Conservation (phyloP, 2,329 filamentous ascomycete species). For the Pyrenochaeta sp. region DNA sequence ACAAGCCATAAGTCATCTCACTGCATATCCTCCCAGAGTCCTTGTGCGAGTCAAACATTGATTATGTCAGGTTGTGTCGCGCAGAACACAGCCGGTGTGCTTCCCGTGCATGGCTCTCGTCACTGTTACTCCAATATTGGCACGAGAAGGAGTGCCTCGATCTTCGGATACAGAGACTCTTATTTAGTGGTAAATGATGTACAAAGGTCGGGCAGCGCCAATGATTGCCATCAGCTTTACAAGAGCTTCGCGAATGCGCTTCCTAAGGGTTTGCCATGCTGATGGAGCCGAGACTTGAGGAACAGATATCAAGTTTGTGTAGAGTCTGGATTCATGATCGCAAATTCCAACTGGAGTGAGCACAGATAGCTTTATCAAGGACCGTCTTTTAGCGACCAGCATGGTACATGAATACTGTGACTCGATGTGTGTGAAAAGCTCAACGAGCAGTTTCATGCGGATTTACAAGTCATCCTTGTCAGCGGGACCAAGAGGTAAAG, state of each 20-base stretch:
- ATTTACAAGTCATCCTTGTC: too few relatives aligned
- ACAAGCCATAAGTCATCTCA: constrained; percentile 65
- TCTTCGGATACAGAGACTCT: constrained; percentile 63
- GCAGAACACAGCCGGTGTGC: constrained; percentile 63
- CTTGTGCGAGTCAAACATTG: constrained; percentile 49
- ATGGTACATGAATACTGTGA: neutral
- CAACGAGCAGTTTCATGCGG: neutral
- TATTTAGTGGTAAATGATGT: constrained; percentile 62
- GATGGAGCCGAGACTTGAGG: constrained; percentile 52
- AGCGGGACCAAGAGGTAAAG: neutral
- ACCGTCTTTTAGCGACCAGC: neutral
- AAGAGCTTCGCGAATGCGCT: constrained; percentile 63
- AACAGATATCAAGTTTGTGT: constrained; percentile 60
- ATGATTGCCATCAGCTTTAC: constrained; percentile 63
- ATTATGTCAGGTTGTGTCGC: constrained; percentile 49
- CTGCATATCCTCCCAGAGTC: constrained; percentile 58
- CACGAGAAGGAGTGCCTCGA: constrained; percentile 60
- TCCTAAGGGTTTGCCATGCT: constrained; percentile 55
- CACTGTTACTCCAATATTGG: constrained; percentile 64
- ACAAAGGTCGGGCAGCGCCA: constrained; percentile 67
- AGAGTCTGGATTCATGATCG: constrained; percentile 50
- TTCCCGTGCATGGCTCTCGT: constrained; percentile 60
- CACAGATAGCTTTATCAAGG: neutral
- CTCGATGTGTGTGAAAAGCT: neutral
- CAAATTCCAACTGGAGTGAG: neutral